Evolutionary conservation across 805 yeast species (phyloP).

Genomic region (Ogataea pilisensis): DNA sequence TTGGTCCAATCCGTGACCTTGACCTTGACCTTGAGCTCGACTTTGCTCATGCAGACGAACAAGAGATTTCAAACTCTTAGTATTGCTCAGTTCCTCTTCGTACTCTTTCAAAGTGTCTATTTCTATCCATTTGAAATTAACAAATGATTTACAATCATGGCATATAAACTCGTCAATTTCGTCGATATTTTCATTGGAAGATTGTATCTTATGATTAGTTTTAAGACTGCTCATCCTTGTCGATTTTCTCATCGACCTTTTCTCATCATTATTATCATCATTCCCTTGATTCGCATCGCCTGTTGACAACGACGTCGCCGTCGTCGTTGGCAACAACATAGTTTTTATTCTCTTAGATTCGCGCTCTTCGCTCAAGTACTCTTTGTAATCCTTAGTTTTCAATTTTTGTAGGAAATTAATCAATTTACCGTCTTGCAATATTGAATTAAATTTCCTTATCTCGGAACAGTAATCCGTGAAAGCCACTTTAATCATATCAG

Average conservation of each 20-base stretch:
- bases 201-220: too few species aligned
- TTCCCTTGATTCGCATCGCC: too few species aligned
- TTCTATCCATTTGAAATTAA: slow-evolving; percentile 45
- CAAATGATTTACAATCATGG: slow-evolving; percentile 44
- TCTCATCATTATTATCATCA: slow-evolving; percentile 3
- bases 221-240: slow-evolving; percentile 14
- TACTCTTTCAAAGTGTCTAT: slow-evolving; percentile 26
- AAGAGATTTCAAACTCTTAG: too few species aligned
- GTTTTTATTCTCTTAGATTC: slow-evolving; percentile 1
- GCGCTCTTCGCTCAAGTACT: slow-evolving; percentile 4
- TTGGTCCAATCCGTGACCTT: slow-evolving; percentile 1
- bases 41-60: too few species aligned
- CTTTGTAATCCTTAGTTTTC: slow-evolving; percentile 4
- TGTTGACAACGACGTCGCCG: too few species aligned
- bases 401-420: slow-evolving; percentile 7
- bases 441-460: slow-evolving; percentile 11
- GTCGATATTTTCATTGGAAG: slow-evolving; percentile 5
- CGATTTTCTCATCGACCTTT: slow-evolving; percentile 16
- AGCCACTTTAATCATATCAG: slow-evolving; percentile 15
- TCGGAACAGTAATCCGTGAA: slow-evolving; percentile 19
- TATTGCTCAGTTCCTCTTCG: slow-evolving; percentile 5
- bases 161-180: slow-evolving; percentile 43
- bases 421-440: slow-evolving; percentile 10
- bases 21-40: too few species aligned
- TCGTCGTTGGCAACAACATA: too few species aligned